Evolutionary conservation across 2,329 filamentous ascomycete species (phyloP).

Genomic region (Xylariales sp.): DNA sequence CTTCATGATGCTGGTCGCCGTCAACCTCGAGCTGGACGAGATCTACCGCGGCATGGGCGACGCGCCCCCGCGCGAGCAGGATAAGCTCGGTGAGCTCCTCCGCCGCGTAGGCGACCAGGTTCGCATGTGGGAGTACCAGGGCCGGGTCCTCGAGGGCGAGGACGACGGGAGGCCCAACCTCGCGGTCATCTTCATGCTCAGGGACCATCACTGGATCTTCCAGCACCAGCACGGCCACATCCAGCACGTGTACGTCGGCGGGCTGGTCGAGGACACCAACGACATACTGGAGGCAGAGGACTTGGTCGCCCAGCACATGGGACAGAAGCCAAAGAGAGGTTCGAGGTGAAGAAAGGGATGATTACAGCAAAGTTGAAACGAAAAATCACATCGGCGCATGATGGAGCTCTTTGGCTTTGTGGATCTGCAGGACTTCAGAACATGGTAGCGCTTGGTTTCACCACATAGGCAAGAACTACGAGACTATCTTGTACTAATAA

Average conservation of each 20-base stretch:
- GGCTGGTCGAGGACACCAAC: neutral
- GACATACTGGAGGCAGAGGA: neutral
- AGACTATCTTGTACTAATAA: too few species aligned
- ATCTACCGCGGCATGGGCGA: constrained; percentile 1
- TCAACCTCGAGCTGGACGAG: constrained; percentile 10
- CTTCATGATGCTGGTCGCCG: constrained; percentile 4
- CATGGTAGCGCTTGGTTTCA: too few species aligned
- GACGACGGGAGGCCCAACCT: neutral
- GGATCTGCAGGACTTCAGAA: too few species aligned
- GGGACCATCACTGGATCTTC: constrained; percentile 4
- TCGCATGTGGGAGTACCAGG: constrained; percentile 7
- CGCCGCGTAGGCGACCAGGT: constrained; percentile 7
- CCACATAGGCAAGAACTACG: too few species aligned
- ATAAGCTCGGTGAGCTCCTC: constrained; percentile 10
- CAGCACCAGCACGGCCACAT: neutral
- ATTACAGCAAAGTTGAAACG: too few species aligned
- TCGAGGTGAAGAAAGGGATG: too few species aligned
- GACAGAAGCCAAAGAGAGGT: too few species aligned
- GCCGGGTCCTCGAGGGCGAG: neutral
- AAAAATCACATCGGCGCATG: too few species aligned
- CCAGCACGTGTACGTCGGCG: neutral
- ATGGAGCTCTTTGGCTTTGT: too few species aligned
- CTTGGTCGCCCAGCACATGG: neutral
- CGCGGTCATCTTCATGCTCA: constrained; percentile 6
- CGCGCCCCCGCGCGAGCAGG: constrained; percentile 4